Evolutionary conservation across 116 monocot species (phyloP).

Genomic region (Papilionanthe hybrid): DNA sequence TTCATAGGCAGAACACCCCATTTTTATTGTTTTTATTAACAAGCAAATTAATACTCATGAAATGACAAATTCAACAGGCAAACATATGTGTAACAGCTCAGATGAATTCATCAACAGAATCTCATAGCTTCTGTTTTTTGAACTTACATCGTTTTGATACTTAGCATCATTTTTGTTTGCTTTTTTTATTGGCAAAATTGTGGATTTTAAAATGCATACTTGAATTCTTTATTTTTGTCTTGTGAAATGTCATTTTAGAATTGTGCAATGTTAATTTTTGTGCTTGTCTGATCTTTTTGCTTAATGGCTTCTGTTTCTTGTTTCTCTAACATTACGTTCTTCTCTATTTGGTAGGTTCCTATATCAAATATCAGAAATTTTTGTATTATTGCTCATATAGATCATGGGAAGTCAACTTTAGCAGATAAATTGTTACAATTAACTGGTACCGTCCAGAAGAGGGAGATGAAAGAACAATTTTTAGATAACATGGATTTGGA

Average conservation of each 20-base stretch:
- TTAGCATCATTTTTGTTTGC: too few relatives aligned
- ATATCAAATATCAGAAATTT: slow-evolving; percentile 96
- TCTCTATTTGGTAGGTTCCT: slow-evolving; percentile 54
- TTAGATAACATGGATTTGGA: slow-evolving; percentile 98
- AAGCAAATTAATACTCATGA: too few relatives aligned
- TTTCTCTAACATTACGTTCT: not conserved
- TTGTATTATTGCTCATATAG: slow-evolving; percentile 96
- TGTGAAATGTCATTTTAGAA: not conserved
- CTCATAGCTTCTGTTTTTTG: too few relatives aligned
- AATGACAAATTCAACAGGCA: too few relatives aligned
- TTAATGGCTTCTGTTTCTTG: not conserved
- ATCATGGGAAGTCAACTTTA: slow-evolving; percentile 97
- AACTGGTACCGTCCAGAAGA: slow-evolving; percentile 80
- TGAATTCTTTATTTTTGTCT: not conserved
- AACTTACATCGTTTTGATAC: too few relatives aligned
- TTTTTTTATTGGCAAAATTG: not conserved
- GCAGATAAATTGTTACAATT: slow-evolving; percentile 88
- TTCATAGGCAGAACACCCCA: too few relatives aligned
- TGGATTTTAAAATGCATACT: not conserved
- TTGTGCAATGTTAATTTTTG: not conserved
- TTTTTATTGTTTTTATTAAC: too few relatives aligned
- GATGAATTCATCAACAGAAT: too few relatives aligned
- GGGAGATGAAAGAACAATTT: slow-evolving; percentile 99
- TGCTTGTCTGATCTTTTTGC: not conserved
- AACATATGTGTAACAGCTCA: too few relatives aligned